phyloP scores from a whole-genome alignment of 2,329 filamentous ascomycete species.

The Neobulgaria alba region DNA sequence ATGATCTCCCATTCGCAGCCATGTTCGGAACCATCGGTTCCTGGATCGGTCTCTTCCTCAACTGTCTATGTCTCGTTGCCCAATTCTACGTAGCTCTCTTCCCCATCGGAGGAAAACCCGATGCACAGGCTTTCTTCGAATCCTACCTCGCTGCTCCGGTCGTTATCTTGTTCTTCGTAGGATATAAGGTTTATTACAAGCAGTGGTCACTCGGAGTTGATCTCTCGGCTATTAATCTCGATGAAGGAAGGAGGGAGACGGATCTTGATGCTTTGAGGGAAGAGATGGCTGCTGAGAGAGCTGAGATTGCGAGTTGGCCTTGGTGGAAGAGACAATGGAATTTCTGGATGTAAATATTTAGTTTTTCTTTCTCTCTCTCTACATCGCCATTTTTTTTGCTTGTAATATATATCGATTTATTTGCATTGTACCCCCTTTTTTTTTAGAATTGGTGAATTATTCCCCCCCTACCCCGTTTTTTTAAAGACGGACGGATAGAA shows the following conservation, averaged over 20 bases:
- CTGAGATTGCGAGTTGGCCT: slow-evolving; percentile 23
- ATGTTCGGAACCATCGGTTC: slow-evolving; percentile 55
- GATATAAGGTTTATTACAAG: slow-evolving; percentile 52
- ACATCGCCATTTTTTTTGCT: no score
- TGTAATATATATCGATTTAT: slow-evolving; percentile 1
- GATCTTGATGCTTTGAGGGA: slow-evolving; percentile 24
- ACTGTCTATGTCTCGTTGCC: slow-evolving; percentile 58
- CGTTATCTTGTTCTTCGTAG: slow-evolving; percentile 49
- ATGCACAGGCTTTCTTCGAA: slow-evolving; percentile 31
- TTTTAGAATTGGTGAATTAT: no score
- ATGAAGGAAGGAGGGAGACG: slow-evolving; percentile 26
- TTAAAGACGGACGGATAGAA: no score
- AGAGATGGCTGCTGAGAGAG: slow-evolving; percentile 26
- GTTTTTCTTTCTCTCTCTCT: background rate
- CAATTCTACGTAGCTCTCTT: slow-evolving; percentile 34
- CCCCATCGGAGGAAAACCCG: slow-evolving; percentile 40
- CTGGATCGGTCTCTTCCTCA: slow-evolving; percentile 58
- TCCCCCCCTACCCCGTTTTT: no score
- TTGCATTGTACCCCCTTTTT: background rate
- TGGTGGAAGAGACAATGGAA: slow-evolving; percentile 23
- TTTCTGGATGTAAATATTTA: slow-evolving; percentile 14
- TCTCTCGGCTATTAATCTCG: slow-evolving; percentile 22
- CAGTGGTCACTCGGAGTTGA: slow-evolving; percentile 23
- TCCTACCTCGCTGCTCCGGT: slow-evolving; percentile 48
- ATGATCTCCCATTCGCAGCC: slow-evolving; percentile 40